Base-by-base conservation (phyloP, 2,329 filamentous ascomycete genomes). In the Thyridium curvatum region DNA sequence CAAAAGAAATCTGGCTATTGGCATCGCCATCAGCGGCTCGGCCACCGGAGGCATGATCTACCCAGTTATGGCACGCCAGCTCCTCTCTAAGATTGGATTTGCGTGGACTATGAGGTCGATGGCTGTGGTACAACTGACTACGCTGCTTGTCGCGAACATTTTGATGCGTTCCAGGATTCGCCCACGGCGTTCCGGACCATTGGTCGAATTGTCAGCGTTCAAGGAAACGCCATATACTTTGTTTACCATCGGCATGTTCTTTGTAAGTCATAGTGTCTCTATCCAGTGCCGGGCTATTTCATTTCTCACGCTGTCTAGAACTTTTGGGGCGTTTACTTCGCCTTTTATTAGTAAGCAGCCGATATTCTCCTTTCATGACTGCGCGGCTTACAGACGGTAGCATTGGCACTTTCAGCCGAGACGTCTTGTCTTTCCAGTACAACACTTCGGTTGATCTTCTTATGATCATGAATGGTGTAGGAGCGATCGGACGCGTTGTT, bases 311-410 rank as follows among this genome's bases (percentile, higher is more conserved):
- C n/a, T n/a, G n/a, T n/a, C 17, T 34, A 62, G 55, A 69, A 68
- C 40, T 76, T 75, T 50, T 61, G 66, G 45, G 68, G 69, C 1
- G 53, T 77, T 1, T 81, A 79, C 46, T 72, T 79, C 40, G 68
- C 68, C 4, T 79, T 77, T 49, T 80, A 74, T 58, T 83, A 80
- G n/a, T n/a, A n/a, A n/a, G n/a, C n/a, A n/a, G n/a, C n/a, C n/a
- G n/a, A n/a, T n/a, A n/a, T n/a, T n/a, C n/a, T n/a, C n/a, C n/a
- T n/a, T n/a, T n/a, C n/a, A n/a, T n/a, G n/a, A n/a, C n/a, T n/a
- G n/a, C n/a, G n/a, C n/a, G n/a, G n/a, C n/a, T n/a, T n/a, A n/a
- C n/a, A n/a, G n/a, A n/a, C n/a, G n/a, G n/a, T n/a, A n/a, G n/a
- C 55, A 52, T 82, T 26, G 61, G 69, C 0, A 62, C 69, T 0